Base-by-base conservation (phyloP, 163 green algal genomes). In the Trebouxia gelatinosa region DNA sequence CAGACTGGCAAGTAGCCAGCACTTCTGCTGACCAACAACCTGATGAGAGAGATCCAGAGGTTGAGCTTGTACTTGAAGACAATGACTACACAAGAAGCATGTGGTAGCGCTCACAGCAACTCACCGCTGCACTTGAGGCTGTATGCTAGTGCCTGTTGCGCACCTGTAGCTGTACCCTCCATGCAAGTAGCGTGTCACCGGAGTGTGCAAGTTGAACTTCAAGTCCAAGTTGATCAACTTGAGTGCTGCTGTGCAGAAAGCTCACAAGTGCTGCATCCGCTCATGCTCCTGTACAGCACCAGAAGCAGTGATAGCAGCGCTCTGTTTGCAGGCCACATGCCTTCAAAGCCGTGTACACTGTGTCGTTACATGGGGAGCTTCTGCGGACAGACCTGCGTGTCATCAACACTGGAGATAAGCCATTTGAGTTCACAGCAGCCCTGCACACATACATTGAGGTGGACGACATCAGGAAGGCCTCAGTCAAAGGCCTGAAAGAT, bases 401-500 rank as follows among this genome's bases (percentile, higher is more conserved):
- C 23, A 77, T 86, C 38, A 95, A 94, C 84, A 87, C 80, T 5
- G 87, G 83, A 43, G 50, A 83, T 50, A 83, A 86, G 77, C 72
- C 87, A 1, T 97, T 98, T 80, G 84, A 93, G 13, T 99, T 99
- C 88, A 98, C 94, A 19, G 90, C 92, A 17, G 94, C 95, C 2
- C 87, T 99, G 77, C 96, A 99, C 91, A 92, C 89, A 21, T 98
- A 98, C 89, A 93, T 98, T 74, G 92, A 97, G 84, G 95, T 98
- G n/a, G 78, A 90, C 40, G 82, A 87, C 75, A 85, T 91, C 31
- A 78, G 82, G 13, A 90, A 92, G 81, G 92, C 93, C 62, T 89
- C 87, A 70, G 89, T 97, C n/a, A 85, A 48, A 21, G 92, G 92
- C 37, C 84, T 96, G 13, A 88, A 91, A 67, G 92, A 91, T 35